These are phyloP conservation scores for Talaromyces sp. DNA, from an alignment of 2,329 filamentous ascomycete genomes.

Conservation along the genomic window DNA sequence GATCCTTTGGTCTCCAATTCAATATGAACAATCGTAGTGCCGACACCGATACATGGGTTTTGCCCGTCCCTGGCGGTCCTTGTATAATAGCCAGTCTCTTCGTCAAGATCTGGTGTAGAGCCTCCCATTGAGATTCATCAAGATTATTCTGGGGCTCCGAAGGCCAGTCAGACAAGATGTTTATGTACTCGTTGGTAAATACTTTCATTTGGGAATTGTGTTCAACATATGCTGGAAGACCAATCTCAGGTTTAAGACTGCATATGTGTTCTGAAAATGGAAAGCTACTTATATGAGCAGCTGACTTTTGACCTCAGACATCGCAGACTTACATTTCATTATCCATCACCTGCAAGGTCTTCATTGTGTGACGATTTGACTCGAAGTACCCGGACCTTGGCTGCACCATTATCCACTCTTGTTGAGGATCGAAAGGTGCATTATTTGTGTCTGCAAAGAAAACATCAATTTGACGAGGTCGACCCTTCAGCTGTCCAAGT, in stretches of 20 bases:
- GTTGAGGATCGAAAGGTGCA: conserved; percentile 63
- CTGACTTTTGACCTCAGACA: not conserved
- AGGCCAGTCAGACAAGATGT: conserved; percentile 58
- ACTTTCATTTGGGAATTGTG: conserved; percentile 51
- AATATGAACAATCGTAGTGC: conserved; percentile 63
- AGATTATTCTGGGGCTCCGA: conserved; percentile 44
- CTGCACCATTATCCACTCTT: conserved; percentile 76
- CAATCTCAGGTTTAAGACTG: conserved; percentile 36
- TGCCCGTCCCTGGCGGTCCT: conserved; percentile 75
- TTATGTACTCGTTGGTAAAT: conserved; percentile 45
- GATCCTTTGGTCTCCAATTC: conserved; percentile 54
- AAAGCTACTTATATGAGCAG: conserved; percentile 33
- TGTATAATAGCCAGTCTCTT: conserved; percentile 73
- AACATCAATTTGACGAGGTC: conserved; percentile 70
- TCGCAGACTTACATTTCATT: conserved; percentile 45
- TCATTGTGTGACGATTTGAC: conserved; percentile 66
- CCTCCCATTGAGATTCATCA: conserved; percentile 67
- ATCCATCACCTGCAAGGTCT: conserved; percentile 64
- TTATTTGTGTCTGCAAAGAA: conserved; percentile 63
- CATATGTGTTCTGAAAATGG: conserved; percentile 45
- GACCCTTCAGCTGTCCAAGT: conserved; percentile 58
- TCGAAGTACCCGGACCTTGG: conserved; percentile 72
- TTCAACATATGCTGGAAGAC: conserved; percentile 52
- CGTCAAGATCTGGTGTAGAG: conserved; percentile 66
- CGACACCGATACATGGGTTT: conserved; percentile 75